Evolutionary conservation across 306 rosid species (phyloP).

Genomic region (Sicyos baderoa): DNA sequence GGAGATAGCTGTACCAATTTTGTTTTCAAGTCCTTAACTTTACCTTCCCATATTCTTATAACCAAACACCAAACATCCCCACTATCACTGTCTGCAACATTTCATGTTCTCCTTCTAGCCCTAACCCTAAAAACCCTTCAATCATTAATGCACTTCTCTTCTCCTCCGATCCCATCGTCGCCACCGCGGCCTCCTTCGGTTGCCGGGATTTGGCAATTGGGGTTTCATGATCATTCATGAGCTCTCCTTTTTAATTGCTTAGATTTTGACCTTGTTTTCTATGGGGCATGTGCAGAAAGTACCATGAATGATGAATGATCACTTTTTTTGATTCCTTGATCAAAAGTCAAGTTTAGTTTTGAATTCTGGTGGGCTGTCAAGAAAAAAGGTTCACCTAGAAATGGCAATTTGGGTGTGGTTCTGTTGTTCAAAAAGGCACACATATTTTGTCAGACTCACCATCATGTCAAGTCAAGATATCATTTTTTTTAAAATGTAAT

Average conservation of each 20-base stretch:
- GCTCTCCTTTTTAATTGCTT: background rate
- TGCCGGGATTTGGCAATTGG: background rate
- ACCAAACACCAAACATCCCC: slow-evolving; percentile 43
- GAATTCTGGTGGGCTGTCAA: slow-evolving; percentile 4
- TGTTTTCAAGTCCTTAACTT: slow-evolving; percentile 72
- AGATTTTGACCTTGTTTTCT: background rate
- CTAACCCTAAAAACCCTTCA: background rate
- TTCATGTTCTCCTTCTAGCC: background rate
- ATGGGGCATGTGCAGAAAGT: slow-evolving; percentile 16
- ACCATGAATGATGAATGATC: slow-evolving; percentile 8
- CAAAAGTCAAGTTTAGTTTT: slow-evolving; percentile 7
- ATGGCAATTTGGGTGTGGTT: background rate
- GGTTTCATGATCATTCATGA: slow-evolving; percentile 10
- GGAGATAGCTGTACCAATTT: slow-evolving; percentile 51
- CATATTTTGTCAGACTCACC: slow-evolving; percentile 10
- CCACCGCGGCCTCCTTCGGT: background rate
- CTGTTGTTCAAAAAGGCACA: background rate
- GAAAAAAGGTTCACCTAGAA: slow-evolving; percentile 5
- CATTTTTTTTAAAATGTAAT: background rate
- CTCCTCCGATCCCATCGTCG: background rate
- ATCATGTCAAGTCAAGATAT: slow-evolving; percentile 4
- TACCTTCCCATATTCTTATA: slow-evolving; percentile 42
- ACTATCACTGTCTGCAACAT: slow-evolving; percentile 48
- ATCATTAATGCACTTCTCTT: background rate
- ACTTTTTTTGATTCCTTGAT: background rate